Conservation (phyloP, 1,139 yeast genomes). For the Candida tetrigidarum region DNA sequence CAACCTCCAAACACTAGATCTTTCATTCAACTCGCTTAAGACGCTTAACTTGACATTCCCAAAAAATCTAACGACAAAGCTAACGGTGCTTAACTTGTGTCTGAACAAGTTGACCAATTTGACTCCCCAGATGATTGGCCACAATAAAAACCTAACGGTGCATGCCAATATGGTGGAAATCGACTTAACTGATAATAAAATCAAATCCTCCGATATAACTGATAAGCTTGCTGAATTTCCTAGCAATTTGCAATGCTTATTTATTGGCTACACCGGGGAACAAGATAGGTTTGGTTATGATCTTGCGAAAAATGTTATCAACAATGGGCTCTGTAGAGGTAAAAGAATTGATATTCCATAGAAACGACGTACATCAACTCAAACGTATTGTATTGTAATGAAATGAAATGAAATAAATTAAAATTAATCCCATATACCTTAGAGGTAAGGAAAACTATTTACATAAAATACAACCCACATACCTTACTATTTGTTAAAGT, state of each 20-base stretch:
- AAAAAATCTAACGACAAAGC: slow-evolving; percentile 16
- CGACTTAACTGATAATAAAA: slow-evolving; percentile 25
- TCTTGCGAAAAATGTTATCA: slow-evolving; percentile 23
- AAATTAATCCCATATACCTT: neutral
- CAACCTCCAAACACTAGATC: slow-evolving; percentile 19
- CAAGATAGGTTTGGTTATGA: slow-evolving; percentile 30
- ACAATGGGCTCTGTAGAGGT: slow-evolving; percentile 19
- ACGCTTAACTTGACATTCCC: slow-evolving; percentile 18
- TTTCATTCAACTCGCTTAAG: slow-evolving; percentile 22
- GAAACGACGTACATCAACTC: neutral
- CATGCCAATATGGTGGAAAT: slow-evolving; percentile 25
- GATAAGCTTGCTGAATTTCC: slow-evolving; percentile 17
- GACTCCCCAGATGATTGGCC: slow-evolving; percentile 20
- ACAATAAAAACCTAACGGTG: slow-evolving; percentile 13
- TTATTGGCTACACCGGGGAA: slow-evolving; percentile 23
- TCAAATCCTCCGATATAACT: slow-evolving; percentile 13
- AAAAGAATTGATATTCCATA: slow-evolving; percentile 23
- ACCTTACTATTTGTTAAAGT: slow-evolving; percentile 44
- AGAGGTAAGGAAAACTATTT: neutral
- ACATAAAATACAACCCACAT: neutral
- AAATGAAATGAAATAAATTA: too few species aligned
- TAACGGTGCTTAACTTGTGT: slow-evolving; percentile 22
- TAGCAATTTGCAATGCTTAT: slow-evolving; percentile 18
- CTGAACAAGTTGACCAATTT: slow-evolving; percentile 21
- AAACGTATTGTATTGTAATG: neutral